Conservation (phyloP, 805 yeast species). For the Myxozyma kluyveri region DNA sequence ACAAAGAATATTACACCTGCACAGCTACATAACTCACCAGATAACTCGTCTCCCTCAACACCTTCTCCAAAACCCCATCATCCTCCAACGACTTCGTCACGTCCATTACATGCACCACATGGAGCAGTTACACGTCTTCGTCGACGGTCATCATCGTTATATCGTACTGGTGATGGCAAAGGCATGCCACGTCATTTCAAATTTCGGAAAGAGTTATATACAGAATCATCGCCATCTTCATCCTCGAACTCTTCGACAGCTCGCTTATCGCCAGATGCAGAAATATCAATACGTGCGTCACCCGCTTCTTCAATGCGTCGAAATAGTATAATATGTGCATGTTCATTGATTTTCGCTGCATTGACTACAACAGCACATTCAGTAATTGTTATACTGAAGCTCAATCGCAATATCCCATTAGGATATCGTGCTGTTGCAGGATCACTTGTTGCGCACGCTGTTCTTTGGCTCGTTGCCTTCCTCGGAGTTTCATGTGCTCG, state of each 20-base stretch:
- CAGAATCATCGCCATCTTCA: constrained; percentile 1
- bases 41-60: background rate
- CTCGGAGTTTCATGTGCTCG: too few relatives aligned
- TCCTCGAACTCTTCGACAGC: background rate
- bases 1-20: too few relatives aligned
- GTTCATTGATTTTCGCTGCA: constrained; percentile 10
- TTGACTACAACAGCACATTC: background rate
- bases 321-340: background rate
- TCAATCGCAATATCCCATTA: constrained; percentile 11
- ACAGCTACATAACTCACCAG: too few relatives aligned
- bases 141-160: too few relatives aligned
- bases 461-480: constrained; percentile 1
- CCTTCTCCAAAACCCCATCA: background rate
- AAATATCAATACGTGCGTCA: background rate
- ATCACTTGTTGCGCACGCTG: background rate
- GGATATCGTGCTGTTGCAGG: constrained; percentile 5
- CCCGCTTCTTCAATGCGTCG: background rate
- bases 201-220: too few relatives aligned
- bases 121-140: too few relatives aligned
- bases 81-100: background rate
- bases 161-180: too few relatives aligned
- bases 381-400: background rate
- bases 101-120: background rate
- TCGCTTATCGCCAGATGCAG: background rate
- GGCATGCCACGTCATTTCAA: too few relatives aligned